These are phyloP conservation scores for Saccharomycopsis sp. DNA, from an alignment of 805 yeast genomes.

Conservation along the genomic window DNA sequence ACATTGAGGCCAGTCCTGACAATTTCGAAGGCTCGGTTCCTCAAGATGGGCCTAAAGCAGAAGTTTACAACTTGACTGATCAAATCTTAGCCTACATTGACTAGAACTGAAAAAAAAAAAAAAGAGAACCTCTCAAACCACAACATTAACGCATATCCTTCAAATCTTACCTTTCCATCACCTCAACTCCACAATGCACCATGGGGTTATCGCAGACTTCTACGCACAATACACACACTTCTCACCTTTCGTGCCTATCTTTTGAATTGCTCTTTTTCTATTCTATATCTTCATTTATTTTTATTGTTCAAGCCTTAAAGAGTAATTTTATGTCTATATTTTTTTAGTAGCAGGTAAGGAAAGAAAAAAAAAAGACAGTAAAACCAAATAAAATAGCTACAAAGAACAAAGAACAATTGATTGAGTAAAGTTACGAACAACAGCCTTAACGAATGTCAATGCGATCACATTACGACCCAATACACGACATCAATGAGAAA, in stretches of 20 bases:
- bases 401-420: neutral
- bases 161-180: too few species aligned
- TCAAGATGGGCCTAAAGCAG: conserved; percentile 54
- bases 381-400: too few species aligned
- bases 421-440: too few species aligned
- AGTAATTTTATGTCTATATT: neutral
- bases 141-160: too few species aligned
- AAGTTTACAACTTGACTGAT: conserved; percentile 56
- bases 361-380: neutral
- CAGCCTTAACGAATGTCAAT: too few species aligned
- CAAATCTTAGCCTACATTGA: conserved; percentile 37
- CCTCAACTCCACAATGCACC: too few species aligned
- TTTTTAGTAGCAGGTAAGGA: neutral
- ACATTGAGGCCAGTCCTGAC: conserved; percentile 21
- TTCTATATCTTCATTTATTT: neutral
- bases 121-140: neutral
- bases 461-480: conserved; percentile 19
- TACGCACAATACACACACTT: too few species aligned
- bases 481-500: conserved; percentile 12
- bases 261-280: neutral
- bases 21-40: conserved; percentile 15
- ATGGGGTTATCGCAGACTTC: too few species aligned
- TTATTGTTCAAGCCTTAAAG: too few species aligned
- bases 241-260: neutral
- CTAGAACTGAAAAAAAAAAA: conserved; percentile 2